Base-by-base conservation (phyloP, 106 monocot species). In the Gastrodia elata region DNA sequence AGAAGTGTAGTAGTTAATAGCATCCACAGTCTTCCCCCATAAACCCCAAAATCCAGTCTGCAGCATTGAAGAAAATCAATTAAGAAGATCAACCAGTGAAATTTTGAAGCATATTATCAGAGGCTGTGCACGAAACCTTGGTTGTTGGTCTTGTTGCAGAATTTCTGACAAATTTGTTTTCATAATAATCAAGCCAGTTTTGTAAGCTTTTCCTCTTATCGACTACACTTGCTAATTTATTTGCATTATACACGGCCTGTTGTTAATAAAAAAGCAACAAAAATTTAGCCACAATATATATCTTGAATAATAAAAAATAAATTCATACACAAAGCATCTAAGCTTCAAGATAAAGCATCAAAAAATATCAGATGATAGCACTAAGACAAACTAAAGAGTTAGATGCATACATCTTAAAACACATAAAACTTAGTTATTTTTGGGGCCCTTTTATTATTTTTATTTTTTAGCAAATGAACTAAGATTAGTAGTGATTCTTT, bases 1-100 rank as follows among this genome's bases (percentile, higher is more conserved):
- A 46, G 77, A 2, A 41, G 65, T 55, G 68, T 94, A 88, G 75
- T 88, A 86, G 24, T 84, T 77, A 15, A 94, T 82, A 61, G 90
- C 90, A 86, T 94, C 94, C 34, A 91, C 87, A 38, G 48, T 70
- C 72, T 80, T 76, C 13, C 94, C 94, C 79, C 82, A 91, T 15
- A 94, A 83, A 72, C 94, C 94, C 64, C 83, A 86, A 43, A 88
- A 79, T 72, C 88, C 88, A 76, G 90, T 94, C 91, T 93, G 81
- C 65, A 74, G 64, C 38, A 41, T 71, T 39, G 59, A 6, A 38
- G 26, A 39, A 74, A n/a, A 24, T 41, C 16, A 75, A 41, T 24
- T 33, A 65, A 38, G 3, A 38, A 46, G 37, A 68, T 49, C 10
- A 69, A 70, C 37, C 72, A 25, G 25, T 13, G 15, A 39, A 74